These are phyloP conservation scores for Chaetoscypha palmicola DNA, from an alignment of 2,329 filamentous ascomycete genomes.

Conservation along the genomic window DNA sequence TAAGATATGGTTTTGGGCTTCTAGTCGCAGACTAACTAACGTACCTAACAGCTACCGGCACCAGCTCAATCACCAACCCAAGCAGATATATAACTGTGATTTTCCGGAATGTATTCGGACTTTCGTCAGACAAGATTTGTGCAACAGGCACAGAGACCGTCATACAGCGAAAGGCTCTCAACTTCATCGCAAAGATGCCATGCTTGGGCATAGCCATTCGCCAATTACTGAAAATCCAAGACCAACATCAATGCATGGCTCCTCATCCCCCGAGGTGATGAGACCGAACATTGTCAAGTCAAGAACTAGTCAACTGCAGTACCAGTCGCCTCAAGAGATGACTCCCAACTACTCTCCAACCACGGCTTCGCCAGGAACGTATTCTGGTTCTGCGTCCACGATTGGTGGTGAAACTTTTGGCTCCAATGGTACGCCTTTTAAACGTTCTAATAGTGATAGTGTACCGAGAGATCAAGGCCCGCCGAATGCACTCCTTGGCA, in stretches of 20 bases:
- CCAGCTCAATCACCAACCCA: slow-evolving; percentile 91
- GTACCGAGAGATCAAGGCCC: slow-evolving; percentile 21
- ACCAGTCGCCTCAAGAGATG: slow-evolving; percentile 29
- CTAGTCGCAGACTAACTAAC: slow-evolving; percentile 9
- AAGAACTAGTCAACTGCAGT: slow-evolving; percentile 25
- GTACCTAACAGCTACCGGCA: slow-evolving; percentile 60
- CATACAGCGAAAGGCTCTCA: slow-evolving; percentile 75
- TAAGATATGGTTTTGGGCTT: slow-evolving; percentile 41
- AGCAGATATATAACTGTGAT: slow-evolving; percentile 90
- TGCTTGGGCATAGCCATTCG: slow-evolving; percentile 45
- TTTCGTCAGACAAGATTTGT: slow-evolving; percentile 90
- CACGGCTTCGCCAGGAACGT: slow-evolving; percentile 26
- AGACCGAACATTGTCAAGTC: slow-evolving; percentile 24
- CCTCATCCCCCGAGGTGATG: slow-evolving; percentile 28
- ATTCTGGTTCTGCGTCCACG: slow-evolving; percentile 21
- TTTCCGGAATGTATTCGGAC: slow-evolving; percentile 84
- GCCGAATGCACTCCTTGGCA: slow-evolving; percentile 12
- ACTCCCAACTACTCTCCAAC: slow-evolving; percentile 26
- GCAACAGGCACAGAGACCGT: slow-evolving; percentile 75
- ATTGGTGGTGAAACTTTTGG: slow-evolving; percentile 23
- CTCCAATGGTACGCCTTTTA: slow-evolving; percentile 19
- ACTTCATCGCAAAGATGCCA: slow-evolving; percentile 65
- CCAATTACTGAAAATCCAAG: slow-evolving; percentile 21
- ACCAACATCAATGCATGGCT: slow-evolving; percentile 21
- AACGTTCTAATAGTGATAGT: slow-evolving; percentile 29